Evolutionary conservation across 768 basidiomycete species (phyloP).

Genomic region (Mycena latifolia): DNA sequence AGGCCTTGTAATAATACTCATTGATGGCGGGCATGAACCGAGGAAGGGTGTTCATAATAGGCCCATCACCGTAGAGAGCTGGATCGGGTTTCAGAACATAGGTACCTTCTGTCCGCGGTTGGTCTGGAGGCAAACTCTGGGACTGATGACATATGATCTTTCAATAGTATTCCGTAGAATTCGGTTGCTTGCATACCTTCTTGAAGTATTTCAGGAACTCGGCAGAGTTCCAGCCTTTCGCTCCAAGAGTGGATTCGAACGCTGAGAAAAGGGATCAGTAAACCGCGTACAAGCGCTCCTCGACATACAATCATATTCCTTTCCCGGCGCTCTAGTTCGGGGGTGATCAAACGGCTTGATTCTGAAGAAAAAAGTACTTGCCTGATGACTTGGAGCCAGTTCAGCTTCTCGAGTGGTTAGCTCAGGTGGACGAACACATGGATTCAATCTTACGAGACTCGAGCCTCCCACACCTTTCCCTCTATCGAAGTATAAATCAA

Average conservation of each 20-base stretch:
- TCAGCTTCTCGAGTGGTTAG: conserved; percentile 3
- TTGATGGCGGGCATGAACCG: conserved; percentile 21
- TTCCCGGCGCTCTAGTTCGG: conserved; percentile 4
- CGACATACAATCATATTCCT: conserved; percentile 12
- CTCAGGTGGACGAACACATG: not conserved
- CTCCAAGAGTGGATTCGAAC: not conserved
- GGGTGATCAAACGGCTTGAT: not conserved
- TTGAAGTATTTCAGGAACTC: conserved; percentile 21
- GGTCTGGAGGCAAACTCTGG: conserved; percentile 1
- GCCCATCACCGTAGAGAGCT: conserved; percentile 17
- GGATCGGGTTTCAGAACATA: conserved; percentile 15
- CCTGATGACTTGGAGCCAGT: conserved; percentile 20
- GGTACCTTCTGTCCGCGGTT: not conserved
- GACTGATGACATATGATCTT: conserved; percentile 9
- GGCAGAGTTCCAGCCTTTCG: conserved; percentile 10
- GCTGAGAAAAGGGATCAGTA: not conserved
- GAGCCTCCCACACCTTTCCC: conserved; percentile 19
- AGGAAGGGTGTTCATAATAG: conserved; percentile 6
- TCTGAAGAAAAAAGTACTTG: not conserved
- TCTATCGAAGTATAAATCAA: not conserved
- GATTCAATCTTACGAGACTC: conserved; percentile 7
- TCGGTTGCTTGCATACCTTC: not conserved
- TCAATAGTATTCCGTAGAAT: not conserved
- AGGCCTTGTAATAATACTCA: conserved; percentile 22
- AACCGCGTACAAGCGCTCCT: not conserved